Base-by-base conservation (phyloP, 495 filamentous ascomycete species). In the Podospora comata region DNA sequence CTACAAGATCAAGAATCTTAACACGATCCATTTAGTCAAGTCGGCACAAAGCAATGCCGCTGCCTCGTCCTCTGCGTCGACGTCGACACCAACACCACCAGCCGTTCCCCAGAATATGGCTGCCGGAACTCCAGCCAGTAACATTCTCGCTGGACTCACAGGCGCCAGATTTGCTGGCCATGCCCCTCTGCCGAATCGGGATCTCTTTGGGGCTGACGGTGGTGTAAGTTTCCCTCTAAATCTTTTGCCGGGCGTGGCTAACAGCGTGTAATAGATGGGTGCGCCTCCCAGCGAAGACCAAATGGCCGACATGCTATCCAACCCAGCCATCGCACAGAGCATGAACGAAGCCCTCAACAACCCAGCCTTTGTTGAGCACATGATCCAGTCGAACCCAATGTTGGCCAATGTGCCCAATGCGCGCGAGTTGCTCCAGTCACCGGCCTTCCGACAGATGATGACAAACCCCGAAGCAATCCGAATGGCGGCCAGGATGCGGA, bases 281-380 rank as follows among this genome's bases (percentile, higher is more conserved):
- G 90, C 93, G 58, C 91, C 92, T 32, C 92, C 92, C 7, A 77
- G 86, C 73, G 85, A 91, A 55, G 93, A 97, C 23, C 81, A 88
- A 62, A 87, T 99, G 80, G 86, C 91, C 26, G 81, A 86, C 58
- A 92, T 97, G 89, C 88, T 99, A 60, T 87, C 89, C 60, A 92
- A 97, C 73, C 96, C 96, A 18, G 85, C 89, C 70, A 88, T 96
- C 61, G 87, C 90, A 68, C 88, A 90, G 32, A 88, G 86, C 39
- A 90, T 99, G 84, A 95, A 94, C 78, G 96, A 97, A 79, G 93
- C 94, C 32, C 87, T 99, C 70, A 89, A 93, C 73, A 98, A 99
- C 79, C 95, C 96, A 11, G 85, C 86, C 16, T 89, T 98, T 75
- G 85, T 98, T 70, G 92, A 97, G 70, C 89, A 94, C 85, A 93